Evolutionary conservation across 805 yeast genomes (phyloP).

Genomic region (Starmerella cellae): DNA sequence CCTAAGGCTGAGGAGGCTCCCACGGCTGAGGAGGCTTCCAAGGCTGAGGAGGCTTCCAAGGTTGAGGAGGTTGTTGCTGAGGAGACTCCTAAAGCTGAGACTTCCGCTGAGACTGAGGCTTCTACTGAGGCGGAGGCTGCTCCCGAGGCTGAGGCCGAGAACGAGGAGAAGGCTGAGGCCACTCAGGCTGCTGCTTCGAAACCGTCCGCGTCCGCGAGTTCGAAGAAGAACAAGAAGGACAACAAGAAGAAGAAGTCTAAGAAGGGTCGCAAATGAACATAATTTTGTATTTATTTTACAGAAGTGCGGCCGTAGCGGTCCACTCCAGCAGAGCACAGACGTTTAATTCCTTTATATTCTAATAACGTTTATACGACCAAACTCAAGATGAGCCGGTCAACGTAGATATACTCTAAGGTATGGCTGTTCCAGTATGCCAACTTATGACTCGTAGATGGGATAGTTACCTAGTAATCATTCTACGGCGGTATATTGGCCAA

Average conservation of each 20-base stretch:
- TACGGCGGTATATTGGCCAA: too few relatives aligned
- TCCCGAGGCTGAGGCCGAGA: not conserved
- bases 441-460: too few relatives aligned
- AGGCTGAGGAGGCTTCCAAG: not conserved
- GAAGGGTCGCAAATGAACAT: conserved; percentile 3
- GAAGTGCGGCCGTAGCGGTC: too few relatives aligned
- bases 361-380: too few relatives aligned
- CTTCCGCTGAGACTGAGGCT: not conserved
- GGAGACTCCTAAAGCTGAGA: not conserved
- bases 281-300: not conserved
- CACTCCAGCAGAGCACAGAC: too few relatives aligned
- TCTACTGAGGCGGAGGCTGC: not conserved
- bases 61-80: not conserved
- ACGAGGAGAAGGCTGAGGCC: not conserved
- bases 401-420: too few relatives aligned
- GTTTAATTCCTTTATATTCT: too few relatives aligned
- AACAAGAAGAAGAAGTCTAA: conserved; percentile 2
- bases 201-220: not conserved
- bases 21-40: not conserved
- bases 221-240: not conserved
- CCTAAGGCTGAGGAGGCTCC: not conserved
- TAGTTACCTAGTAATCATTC: too few relatives aligned
- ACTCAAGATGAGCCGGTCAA: too few relatives aligned
- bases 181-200: not conserved
- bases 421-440: too few relatives aligned